Conservation (phyloP, 768 basidiomycete genomes). For the Termitomyces sp. region DNA sequence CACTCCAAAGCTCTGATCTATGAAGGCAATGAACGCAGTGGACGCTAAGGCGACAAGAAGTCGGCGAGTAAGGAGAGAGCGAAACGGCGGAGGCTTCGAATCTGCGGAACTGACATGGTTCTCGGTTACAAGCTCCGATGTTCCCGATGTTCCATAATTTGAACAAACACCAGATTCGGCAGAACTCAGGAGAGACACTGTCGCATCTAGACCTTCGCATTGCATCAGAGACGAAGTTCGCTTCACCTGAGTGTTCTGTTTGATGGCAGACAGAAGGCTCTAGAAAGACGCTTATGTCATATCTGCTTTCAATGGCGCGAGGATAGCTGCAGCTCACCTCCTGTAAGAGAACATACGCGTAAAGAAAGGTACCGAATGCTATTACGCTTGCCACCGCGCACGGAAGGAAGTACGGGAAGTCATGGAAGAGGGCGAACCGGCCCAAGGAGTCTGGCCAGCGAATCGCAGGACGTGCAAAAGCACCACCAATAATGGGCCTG, state of each 20-base stretch:
- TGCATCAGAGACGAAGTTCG: background rate
- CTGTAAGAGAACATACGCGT: constrained; percentile 21
- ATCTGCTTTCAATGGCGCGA: background rate
- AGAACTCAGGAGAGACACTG: constrained; percentile 2
- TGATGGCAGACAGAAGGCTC: constrained; percentile 16
- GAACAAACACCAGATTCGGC: background rate
- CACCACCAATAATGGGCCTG: constrained; percentile 29
- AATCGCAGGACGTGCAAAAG: constrained; percentile 26
- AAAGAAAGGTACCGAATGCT: constrained; percentile 17
- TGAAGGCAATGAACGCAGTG: constrained; percentile 38
- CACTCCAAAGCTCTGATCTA: constrained; percentile 37
- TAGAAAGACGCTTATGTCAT: constrained; percentile 2
- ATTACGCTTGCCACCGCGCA: constrained; percentile 19
- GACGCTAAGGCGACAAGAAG: constrained; percentile 41
- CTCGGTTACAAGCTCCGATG: constrained; percentile 15
- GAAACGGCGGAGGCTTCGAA: constrained; percentile 20
- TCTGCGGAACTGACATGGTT: constrained; percentile 12
- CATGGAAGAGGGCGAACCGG: constrained; percentile 22
- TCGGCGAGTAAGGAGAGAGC: constrained; percentile 22
- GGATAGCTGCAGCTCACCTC: constrained; percentile 22
- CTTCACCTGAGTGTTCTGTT: background rate
- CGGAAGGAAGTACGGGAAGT: constrained; percentile 32
- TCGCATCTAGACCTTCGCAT: background rate
- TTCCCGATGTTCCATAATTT: constrained; percentile 4
- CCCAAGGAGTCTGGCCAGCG: constrained; percentile 27